Evolutionary conservation across 1,139 yeast genomes (phyloP).

Genomic region (Yamadazyma taylorii): DNA sequence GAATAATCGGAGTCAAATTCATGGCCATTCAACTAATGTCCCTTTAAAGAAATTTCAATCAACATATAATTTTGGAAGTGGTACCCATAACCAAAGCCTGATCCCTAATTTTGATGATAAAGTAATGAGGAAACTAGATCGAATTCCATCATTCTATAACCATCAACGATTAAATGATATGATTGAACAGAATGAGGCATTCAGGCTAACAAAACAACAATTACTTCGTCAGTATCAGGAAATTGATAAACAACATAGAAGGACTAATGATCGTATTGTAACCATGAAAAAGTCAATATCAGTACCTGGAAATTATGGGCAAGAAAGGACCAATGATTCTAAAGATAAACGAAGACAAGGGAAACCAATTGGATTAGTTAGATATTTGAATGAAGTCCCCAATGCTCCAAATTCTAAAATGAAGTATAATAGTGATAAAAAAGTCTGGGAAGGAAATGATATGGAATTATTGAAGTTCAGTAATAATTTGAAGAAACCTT

Average conservation of each 20-base stretch:
- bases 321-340: constrained; percentile 2
- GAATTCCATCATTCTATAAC: constrained; percentile 44
- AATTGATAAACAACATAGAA: constrained; percentile 17
- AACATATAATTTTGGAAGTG: constrained; percentile 10
- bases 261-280: constrained; percentile 15
- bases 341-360: constrained; percentile 6
- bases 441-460: constrained; percentile 72
- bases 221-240: constrained; percentile 18
- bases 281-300: constrained; percentile 17
- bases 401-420: constrained; percentile 28
- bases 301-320: constrained; percentile 8
- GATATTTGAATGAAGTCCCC: constrained; percentile 30
- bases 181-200: constrained; percentile 16
- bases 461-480: constrained; percentile 54
- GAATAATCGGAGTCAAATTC: too few relatives aligned
- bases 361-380: constrained; percentile 32
- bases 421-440: constrained; percentile 54
- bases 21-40: neutral
- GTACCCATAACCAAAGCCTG: constrained; percentile 24
- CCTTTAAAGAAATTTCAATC: constrained; percentile 12
- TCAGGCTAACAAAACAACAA: constrained; percentile 15
- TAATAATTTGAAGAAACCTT: constrained; percentile 28
- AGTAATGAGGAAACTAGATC: constrained; percentile 38
- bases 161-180: constrained; percentile 14
- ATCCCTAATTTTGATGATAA: constrained; percentile 25